phyloP scores from a whole-genome alignment of 2,329 filamentous ascomycete genomes.

The Colletotrichum destructivum region DNA sequence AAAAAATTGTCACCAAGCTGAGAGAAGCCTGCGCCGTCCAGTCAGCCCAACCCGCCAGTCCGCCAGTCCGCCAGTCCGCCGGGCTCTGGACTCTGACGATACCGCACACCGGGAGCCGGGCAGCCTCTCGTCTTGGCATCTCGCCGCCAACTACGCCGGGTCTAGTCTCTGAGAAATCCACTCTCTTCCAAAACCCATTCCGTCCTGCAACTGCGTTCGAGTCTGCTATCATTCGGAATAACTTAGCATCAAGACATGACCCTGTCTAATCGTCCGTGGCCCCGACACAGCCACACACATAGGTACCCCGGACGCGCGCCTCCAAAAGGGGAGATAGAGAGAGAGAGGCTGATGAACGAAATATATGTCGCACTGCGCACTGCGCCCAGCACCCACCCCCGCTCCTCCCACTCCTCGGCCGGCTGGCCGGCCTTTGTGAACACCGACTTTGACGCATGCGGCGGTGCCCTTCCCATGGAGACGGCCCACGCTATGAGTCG shows the following conservation, averaged over 20 bases:
- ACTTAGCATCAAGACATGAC: background rate
- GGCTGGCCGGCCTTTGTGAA: background rate
- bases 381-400: background rate
- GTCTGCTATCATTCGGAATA: background rate
- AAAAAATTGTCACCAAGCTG: background rate
- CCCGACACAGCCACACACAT: slow-evolving; percentile 10
- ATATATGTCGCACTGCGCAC: background rate
- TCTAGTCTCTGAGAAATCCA: background rate
- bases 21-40: background rate
- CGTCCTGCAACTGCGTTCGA: background rate
- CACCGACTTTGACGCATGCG: background rate
- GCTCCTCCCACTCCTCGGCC: background rate
- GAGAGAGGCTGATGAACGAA: background rate
- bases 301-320: no score
- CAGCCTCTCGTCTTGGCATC: background rate
- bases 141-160: background rate
- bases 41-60: background rate
- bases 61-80: background rate
- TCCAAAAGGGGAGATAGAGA: background rate
- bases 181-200: background rate
- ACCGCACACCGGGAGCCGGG: no score
- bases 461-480: background rate
- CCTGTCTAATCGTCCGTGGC: background rate
- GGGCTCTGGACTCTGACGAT: background rate
- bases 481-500: background rate